Conservation (phyloP, 441 rosid genomes). For the Euphorbia schlechtendalii region DNA sequence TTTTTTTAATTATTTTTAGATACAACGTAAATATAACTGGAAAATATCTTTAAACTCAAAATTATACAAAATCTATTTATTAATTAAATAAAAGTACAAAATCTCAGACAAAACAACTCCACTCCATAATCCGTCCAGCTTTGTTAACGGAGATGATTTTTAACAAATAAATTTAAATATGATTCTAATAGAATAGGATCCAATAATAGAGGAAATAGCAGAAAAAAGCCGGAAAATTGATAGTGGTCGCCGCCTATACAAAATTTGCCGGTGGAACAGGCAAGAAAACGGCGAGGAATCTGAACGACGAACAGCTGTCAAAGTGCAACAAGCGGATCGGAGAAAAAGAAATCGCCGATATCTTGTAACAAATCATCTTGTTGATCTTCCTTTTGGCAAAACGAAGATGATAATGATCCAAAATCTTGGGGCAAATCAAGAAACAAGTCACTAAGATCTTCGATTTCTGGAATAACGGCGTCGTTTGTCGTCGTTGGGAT, state of each 20-base stretch:
- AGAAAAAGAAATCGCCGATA: constrained; percentile 43
- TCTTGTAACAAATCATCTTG: constrained; percentile 41
- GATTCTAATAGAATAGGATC: too few relatives aligned
- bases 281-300: constrained; percentile 18
- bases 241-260: constrained; percentile 46
- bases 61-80: too few relatives aligned
- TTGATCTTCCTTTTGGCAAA: too few relatives aligned
- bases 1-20: background rate
- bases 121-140: constrained; percentile 28
- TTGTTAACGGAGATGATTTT: constrained; percentile 24
- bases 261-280: constrained; percentile 37
- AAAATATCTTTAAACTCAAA: too few relatives aligned
- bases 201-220: background rate
- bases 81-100: too few relatives aligned
- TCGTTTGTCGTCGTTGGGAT: constrained; percentile 15
- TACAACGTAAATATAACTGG: too few relatives aligned
- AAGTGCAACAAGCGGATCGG: constrained; percentile 31
- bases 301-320: background rate
- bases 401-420: constrained; percentile 23
- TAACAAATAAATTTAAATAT: constrained; percentile 22
- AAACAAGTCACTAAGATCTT: constrained; percentile 5
- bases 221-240: constrained; percentile 9
- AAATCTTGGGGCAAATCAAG: constrained; percentile 13
- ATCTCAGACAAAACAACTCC: constrained; percentile 12
- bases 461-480: constrained; percentile 27